Evolutionary conservation across 139 green algal genomes (phyloP).

Genomic region (Nannochloris sp.): DNA sequence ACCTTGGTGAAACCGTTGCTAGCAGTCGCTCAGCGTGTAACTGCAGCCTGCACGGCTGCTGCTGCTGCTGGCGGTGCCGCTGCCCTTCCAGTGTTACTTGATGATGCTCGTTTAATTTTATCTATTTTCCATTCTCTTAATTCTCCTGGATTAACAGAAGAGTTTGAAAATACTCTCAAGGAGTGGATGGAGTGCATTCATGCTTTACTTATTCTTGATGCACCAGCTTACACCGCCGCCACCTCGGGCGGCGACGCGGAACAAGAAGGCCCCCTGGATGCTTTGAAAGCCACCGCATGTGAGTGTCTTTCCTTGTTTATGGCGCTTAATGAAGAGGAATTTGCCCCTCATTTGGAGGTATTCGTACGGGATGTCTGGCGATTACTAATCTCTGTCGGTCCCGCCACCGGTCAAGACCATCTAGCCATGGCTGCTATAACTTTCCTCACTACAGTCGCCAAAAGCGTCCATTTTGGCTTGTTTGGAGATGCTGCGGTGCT

Average conservation of each 20-base stretch:
- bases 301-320: slow-evolving; percentile 76
- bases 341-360: slow-evolving; percentile 61
- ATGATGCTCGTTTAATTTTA: slow-evolving; percentile 53
- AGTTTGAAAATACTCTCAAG: slow-evolving; percentile 84
- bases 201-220: slow-evolving; percentile 57
- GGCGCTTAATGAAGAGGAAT: slow-evolving; percentile 96
- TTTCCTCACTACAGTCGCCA: slow-evolving; percentile 87
- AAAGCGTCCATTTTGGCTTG: slow-evolving; percentile 72
- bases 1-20: slow-evolving; percentile 62
- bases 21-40: slow-evolving; percentile 20
- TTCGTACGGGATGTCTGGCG: slow-evolving; percentile 83
- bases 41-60: slow-evolving; percentile 5
- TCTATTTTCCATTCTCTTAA: slow-evolving; percentile 95
- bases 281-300: slow-evolving; percentile 63
- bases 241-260: slow-evolving; percentile 65
- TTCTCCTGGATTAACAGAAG: slow-evolving; percentile 81
- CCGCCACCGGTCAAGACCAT: slow-evolving; percentile 59
- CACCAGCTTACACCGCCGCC: slow-evolving; percentile 40
- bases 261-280: slow-evolving; percentile 56
- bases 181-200: slow-evolving; percentile 88
- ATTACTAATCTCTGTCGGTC: slow-evolving; percentile 66
- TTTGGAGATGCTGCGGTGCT: slow-evolving; percentile 55
- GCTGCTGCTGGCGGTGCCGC: slow-evolving; percentile 9
- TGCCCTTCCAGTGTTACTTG: slow-evolving; percentile 44
- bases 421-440: slow-evolving; percentile 86